Evolutionary conservation across 2,329 filamentous ascomycete genomes (phyloP), one percentile per base, ranked within the genome.

Genomic region (Coniosporium tulheliwenetii): DNA sequence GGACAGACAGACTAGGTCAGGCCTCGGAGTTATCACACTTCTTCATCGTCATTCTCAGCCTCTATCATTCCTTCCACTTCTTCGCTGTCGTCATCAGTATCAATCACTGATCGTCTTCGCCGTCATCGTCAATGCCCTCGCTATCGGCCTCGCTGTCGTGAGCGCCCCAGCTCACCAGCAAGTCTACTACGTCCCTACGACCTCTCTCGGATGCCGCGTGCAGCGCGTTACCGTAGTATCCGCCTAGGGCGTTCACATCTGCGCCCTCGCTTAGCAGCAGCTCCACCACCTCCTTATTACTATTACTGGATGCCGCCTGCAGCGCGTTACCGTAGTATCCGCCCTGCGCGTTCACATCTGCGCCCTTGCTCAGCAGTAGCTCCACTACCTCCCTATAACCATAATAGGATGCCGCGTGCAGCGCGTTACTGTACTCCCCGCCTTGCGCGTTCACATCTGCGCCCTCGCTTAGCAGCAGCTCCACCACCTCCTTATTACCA

Each of bases 181-280:
- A 13, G 39, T 42, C 29, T 14, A 46, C 39, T 2, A 44, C 30
- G n/a, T 43, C 29, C 16, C 29, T 10, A 15, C 41, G 31, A 30
- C 39, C 41, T n/a, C 34, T 9, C 9, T 12, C 35, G 33, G 36
- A 42, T 10, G 42, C 39, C 10, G 41, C 43, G 19, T 41, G 43
- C n/a, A 46, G 41, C 14, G 41, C 39, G 16, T 29, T 46, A 14
- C 43, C 30, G n/a, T 37, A 7, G 15, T 19, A 8, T 15, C 47
- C 47, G 29, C 55, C 48, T 9, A 39, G 14, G 9, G 39, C 38
- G 29, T 53, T 47, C 10, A 56, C 48, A 35, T 57, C 45, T 13
- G 49, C 52, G n/a, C 50, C 52, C 5, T 39, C 42, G n/a, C 45
- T 41, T n/a, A 60, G 38, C 2, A 64, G 50, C 1, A 54, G 36